phyloP scores from a whole-genome alignment of 257 asterid species.

The Parsonsia alboflavescens region DNA sequence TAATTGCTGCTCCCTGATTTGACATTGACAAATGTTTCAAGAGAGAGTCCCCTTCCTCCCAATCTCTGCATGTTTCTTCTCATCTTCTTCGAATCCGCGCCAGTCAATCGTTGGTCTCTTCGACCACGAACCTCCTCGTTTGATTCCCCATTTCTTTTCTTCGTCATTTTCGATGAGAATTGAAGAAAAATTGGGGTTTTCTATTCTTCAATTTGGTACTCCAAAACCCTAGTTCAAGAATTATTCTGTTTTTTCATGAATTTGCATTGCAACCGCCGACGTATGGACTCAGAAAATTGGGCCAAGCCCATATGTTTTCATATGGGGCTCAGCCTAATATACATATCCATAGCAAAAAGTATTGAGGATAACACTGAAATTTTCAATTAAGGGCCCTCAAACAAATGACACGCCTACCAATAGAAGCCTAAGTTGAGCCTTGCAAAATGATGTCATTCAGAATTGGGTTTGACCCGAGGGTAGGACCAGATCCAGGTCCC shows the following conservation, averaged over 20 bases:
- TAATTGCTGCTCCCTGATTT: conserved; percentile 46
- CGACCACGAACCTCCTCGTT: background rate
- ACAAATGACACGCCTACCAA: too few relatives aligned
- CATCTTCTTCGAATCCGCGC: conserved; percentile 35
- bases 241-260: background rate
- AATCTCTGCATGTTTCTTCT: conserved; percentile 70
- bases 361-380: too few relatives aligned
- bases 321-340: too few relatives aligned
- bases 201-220: background rate
- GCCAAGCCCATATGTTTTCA: too few relatives aligned
- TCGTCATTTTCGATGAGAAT: conserved; percentile 1
- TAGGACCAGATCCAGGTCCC: too few relatives aligned
- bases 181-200: background rate
- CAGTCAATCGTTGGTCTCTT: conserved; percentile 19
- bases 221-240: background rate
- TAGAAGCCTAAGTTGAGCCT: too few relatives aligned
- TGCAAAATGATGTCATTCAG: too few relatives aligned
- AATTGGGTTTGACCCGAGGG: too few relatives aligned
- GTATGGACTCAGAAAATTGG: background rate
- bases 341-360: too few relatives aligned
- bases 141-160: background rate
- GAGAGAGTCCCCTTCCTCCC: conserved; percentile 86
- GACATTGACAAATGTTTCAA: conserved; percentile 76
- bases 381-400: too few relatives aligned
- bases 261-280: background rate